phyloP scores from a whole-genome alignment of 768 basidiomycete species.

The Mycena galopus region DNA sequence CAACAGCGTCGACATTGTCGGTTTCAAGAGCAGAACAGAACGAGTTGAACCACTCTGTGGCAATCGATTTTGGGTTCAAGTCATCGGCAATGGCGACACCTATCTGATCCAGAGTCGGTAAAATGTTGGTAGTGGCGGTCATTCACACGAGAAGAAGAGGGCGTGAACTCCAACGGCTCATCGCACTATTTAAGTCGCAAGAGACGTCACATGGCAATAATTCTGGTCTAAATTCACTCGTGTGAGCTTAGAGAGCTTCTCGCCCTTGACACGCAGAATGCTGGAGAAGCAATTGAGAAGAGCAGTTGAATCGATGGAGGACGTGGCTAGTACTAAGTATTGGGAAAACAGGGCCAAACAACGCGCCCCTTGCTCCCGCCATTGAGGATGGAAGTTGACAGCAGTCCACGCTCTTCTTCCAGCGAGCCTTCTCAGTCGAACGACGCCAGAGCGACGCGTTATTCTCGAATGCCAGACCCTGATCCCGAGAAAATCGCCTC shows the following conservation, averaged over 20 bases:
- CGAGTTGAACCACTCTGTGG: conserved; percentile 45
- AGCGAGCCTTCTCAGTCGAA: conserved; percentile 1
- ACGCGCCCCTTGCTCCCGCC: conserved; percentile 22
- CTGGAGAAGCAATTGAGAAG: no score
- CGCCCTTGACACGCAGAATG: no score
- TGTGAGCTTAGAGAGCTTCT: no score
- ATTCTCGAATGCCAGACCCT: neutral
- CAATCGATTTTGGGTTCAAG: conserved; percentile 44
- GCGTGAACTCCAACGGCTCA: no score
- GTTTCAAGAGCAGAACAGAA: conserved; percentile 36
- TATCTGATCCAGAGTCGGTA: conserved; percentile 47
- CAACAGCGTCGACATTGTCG: conserved; percentile 32
- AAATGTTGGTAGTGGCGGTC: conserved; percentile 15
- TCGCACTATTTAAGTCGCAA: neutral
- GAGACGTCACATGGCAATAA: neutral
- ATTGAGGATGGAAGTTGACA: conserved; percentile 9
- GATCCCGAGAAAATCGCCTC: conserved; percentile 28
- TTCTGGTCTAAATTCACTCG: neutral
- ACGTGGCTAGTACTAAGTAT: no score
- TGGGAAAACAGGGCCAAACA: conserved; percentile 13
- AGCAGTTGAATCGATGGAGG: no score
- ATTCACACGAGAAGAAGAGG: neutral
- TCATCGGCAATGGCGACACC: conserved; percentile 38
- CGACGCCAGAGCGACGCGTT: conserved; percentile 10
- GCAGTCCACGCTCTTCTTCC: conserved; percentile 3